Conservation (phyloP, 2,329 filamentous ascomycete species). For the Colletotrichum sp. region DNA sequence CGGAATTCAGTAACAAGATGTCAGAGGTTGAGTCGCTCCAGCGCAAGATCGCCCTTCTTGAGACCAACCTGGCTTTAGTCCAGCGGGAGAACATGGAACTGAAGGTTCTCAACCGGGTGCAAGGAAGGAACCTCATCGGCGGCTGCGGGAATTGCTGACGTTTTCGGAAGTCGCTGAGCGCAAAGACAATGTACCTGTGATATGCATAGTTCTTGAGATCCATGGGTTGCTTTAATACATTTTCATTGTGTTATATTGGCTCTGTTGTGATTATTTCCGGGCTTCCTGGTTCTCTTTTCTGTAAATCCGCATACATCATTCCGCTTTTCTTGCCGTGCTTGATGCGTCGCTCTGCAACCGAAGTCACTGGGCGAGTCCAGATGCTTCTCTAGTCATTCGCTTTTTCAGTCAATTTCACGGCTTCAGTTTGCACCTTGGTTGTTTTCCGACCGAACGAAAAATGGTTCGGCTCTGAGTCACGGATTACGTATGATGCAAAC, state of each 20-base stretch:
- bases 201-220: background rate
- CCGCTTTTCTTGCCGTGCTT: background rate
- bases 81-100: background rate
- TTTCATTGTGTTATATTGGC: background rate
- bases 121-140: background rate
- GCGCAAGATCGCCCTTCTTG: background rate
- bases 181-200: background rate
- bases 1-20: background rate
- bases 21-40: background rate
- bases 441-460: background rate
- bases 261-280: background rate
- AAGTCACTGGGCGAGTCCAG: background rate
- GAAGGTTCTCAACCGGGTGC: background rate
- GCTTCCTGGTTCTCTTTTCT: background rate
- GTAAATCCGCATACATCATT: background rate
- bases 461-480: too few species aligned
- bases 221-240: background rate
- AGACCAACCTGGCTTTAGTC: background rate
- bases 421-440: background rate
- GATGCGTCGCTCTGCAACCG: background rate
- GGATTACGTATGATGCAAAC: too few species aligned
- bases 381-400: background rate
- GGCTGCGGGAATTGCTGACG: background rate
- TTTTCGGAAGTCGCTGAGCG: background rate
- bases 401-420: background rate